A percentile compares a stretch with the other conserved stretches of the same genome.
Evolutionary conservation across 495 filamentous ascomycete species (phyloP).

Genomic region (Astrothelium subdiscretum): DNA sequence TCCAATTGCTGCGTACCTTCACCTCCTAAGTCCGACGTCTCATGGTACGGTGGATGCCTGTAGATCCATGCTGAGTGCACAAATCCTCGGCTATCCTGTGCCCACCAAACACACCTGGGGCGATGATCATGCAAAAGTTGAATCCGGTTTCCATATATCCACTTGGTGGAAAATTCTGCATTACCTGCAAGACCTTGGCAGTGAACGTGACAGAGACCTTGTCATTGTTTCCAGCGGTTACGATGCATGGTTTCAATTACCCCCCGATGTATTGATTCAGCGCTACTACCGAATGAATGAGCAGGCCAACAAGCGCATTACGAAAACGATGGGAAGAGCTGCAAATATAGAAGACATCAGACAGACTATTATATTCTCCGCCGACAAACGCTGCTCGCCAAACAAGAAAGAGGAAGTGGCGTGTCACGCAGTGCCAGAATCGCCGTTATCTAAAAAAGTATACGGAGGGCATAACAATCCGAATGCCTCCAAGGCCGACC

Average conservation of each 20-base stretch:
- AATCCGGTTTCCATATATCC: background rate
- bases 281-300: slow-evolving; percentile 41
- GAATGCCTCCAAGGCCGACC: slow-evolving; percentile 21
- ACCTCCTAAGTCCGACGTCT: background rate
- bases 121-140: background rate
- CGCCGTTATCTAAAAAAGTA: slow-evolving; percentile 43
- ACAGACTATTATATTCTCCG: slow-evolving; percentile 17
- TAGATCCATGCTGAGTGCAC: background rate
- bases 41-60: background rate
- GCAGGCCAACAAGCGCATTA: slow-evolving; percentile 38
- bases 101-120: background rate
- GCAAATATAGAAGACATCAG: slow-evolving; percentile 1
- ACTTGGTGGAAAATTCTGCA: background rate
- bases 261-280: slow-evolving; percentile 43
- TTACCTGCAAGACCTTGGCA: background rate
- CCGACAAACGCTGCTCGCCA: slow-evolving; percentile 44
- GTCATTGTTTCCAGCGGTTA: background rate
- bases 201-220: background rate
- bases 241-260: slow-evolving; percentile 51
- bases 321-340: slow-evolving; percentile 32
- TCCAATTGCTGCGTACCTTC: background rate
- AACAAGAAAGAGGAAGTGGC: slow-evolving; percentile 35
- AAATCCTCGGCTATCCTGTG: background rate
- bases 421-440: slow-evolving; percentile 44
- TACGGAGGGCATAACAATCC: slow-evolving; percentile 40